Base-by-base conservation (phyloP, 1,139 yeast genomes). In the Magnusiomyces tetraspermus region DNA sequence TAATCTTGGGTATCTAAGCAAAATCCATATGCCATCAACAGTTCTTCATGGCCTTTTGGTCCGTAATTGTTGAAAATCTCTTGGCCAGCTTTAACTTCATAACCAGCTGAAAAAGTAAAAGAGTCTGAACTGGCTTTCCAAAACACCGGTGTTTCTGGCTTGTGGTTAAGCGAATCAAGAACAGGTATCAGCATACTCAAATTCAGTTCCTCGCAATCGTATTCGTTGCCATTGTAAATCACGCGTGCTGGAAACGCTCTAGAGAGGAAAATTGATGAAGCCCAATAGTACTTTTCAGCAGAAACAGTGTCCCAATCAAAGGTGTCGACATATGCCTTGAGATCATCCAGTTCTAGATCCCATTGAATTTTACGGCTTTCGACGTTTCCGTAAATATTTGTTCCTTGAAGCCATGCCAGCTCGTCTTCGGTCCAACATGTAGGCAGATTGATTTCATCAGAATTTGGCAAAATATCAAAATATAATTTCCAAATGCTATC, bases 21-120 rank as follows among this genome's bases (percentile, higher is more conserved):
- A 67, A 88, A 88, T 0, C 96, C 97, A 60, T 77, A 77, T 2
- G 77, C 77, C 38, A 70, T 61, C 36, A 77, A 58, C 24, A 83
- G 71, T 60, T 87, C 96, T 61, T 85, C 88, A 63, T 89, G 89
- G 0, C 94, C 83, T 64, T 88, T 89, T 55, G 82, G 78, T 1
- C 97, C 97, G 66, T 90, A 89, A 66, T 86, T 88, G 65, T 89
- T 88, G 65, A 67, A 83, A 1, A 88, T 60, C 62, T 87, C 84
- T 3, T 64, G 62, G 0, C 79, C 82, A 8, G 59, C 60, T 1
- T 53, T 56, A 2, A 62, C 51, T 0, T 37, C 45, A 11, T 48
- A 51, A 24, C 55, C 49, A 17, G 48, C 37, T 5, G 55, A 52
- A 28, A 53, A 65, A 5, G 61, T 53, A 50, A 70, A 67, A 2